Evolutionary conservation across 345 rosid genomes (phyloP).

Genomic region (Syzygium aqueum): DNA sequence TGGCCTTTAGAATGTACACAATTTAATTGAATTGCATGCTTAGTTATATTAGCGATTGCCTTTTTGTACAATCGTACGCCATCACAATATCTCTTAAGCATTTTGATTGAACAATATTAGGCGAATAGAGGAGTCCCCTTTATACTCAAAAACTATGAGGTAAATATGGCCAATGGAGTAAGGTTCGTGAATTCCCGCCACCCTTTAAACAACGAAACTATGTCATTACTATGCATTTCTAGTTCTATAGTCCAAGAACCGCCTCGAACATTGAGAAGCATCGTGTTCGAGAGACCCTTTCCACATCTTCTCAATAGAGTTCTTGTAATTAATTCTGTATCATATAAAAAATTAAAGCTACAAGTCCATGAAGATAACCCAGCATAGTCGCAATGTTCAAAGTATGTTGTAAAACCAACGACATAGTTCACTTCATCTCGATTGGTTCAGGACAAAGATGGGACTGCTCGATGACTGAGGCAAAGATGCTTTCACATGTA

Average conservation of each 20-base stretch:
- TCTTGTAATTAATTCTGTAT: not conserved
- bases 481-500: too few species aligned
- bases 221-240: not conserved
- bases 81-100: not conserved
- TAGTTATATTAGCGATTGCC: not conserved
- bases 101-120: not conserved
- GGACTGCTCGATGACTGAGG: too few species aligned
- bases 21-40: not conserved
- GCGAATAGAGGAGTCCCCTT: not conserved
- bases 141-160: not conserved
- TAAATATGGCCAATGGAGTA: not conserved
- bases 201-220: not conserved
- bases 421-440: too few species aligned
- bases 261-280: not conserved
- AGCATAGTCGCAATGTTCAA: too few species aligned
- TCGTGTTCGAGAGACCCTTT: not conserved
- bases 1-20: not conserved
- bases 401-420: too few species aligned
- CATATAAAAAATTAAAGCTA: too few species aligned
- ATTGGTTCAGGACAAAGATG: too few species aligned
- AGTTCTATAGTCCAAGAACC: not conserved
- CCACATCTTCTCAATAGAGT: not conserved
- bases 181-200: not conserved
- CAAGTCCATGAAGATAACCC: too few species aligned
- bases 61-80: fast-evolving